Base-by-base conservation (phyloP, 371 early-diverging fungal species). In the Saksenaea oblongispora region DNA sequence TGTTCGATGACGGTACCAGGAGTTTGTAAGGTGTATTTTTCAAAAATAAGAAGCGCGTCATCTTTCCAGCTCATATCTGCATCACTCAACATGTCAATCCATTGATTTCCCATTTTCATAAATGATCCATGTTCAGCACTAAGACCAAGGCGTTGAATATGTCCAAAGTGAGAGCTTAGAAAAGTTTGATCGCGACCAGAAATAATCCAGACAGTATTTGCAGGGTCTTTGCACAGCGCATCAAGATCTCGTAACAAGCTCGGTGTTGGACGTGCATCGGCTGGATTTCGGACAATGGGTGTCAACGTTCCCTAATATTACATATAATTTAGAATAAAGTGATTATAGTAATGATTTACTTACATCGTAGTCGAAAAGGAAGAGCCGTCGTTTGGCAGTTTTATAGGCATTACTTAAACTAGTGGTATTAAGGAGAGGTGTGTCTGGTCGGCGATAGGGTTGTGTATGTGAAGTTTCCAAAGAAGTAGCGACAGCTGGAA, bases 1-100 rank as follows among this genome's bases (percentile, higher is more conserved):
- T 91, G 89, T 69, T 95, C 96, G 66, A 97, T 92, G 41, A 87
- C 93, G 5, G 95, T 91, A 5, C 97, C 98, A 3, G 95, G 96
- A 17, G 95, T 95, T 44, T 90, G 84, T 63, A 89, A 90, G 1
- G 91, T 88, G 76, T 96, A 97, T 64, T 90, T 91, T 70, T 93
- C 84, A 76, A 98, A 95, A 31, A 96, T 77, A 14, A 93, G 93
- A 11, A 91, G 83, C 53, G 96, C 93, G 4, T 88, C 86, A n/a
- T 89, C 87, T 53, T 93, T 87, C 97, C 97, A 98, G 44, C 85
- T 83, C 58, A 90, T 86, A 67, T 95, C 94, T 4, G 91, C 87
- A 37, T 90, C 86, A 57, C 92, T 90, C 8, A 93, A 89, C 71
- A 96, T 87, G 37, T 93, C 86, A 61, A 82, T 82, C 98, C 98